Percentiles rank a stretch among this genome's conserved stretches.
Conservation (phyloP, 208 protist species). For the Wallacemonas sp. region DNA sequence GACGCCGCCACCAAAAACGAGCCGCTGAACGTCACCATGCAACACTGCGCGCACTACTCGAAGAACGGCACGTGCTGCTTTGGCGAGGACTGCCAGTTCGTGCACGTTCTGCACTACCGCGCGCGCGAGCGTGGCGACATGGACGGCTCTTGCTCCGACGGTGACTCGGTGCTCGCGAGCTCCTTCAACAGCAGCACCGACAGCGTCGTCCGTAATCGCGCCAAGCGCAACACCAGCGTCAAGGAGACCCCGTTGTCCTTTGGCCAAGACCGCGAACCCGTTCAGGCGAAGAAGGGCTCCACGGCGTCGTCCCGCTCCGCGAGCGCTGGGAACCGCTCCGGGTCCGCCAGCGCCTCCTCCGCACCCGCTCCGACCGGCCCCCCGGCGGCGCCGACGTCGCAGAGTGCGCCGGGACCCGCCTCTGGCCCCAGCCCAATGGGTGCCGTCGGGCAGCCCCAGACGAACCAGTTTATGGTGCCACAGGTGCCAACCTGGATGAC, state of each 20-base stretch:
- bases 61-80: slow-evolving; percentile 86
- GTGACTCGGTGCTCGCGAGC: slow-evolving; percentile 21
- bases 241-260: slow-evolving; percentile 43
- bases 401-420: too few relatives aligned
- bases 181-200: slow-evolving; percentile 29
- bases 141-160: slow-evolving; percentile 48
- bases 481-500: not conserved
- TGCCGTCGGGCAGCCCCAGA: slow-evolving; percentile 4
- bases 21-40: slow-evolving; percentile 59
- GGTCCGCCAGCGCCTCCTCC: not conserved
- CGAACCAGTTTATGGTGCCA: slow-evolving; percentile 10
- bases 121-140: slow-evolving; percentile 27
- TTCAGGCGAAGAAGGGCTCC: slow-evolving; percentile 14
- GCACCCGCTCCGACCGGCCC: too few relatives aligned
- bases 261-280: not conserved
- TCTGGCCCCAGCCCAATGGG: slow-evolving; percentile 9
- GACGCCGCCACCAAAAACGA: slow-evolving; percentile 47
- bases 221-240: slow-evolving; percentile 14
- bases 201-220: slow-evolving; percentile 19
- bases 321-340: slow-evolving; percentile 17
- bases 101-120: slow-evolving; percentile 65
- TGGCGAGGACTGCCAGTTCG: slow-evolving; percentile 74
- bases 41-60: slow-evolving; percentile 80
- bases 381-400: too few relatives aligned
- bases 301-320: slow-evolving; percentile 27